phyloP scores from a whole-genome alignment of 2,329 filamentous ascomycete genomes.

The Aspergillus unguis region DNA sequence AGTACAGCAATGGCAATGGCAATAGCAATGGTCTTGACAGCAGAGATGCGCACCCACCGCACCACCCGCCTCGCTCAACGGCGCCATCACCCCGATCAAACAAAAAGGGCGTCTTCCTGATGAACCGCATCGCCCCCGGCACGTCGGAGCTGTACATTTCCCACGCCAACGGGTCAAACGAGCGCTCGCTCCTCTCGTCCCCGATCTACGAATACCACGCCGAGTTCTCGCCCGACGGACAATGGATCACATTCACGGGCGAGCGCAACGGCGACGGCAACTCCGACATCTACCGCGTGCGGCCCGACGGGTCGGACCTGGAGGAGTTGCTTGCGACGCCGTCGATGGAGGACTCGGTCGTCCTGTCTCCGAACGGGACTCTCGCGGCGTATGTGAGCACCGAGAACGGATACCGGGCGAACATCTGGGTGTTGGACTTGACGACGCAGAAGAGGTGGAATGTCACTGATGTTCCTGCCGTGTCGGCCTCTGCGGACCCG shows the following conservation, averaged over 20 bases:
- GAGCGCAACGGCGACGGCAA: constrained; percentile 42
- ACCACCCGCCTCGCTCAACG: not conserved
- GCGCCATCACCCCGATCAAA: not conserved
- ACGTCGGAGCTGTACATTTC: constrained; percentile 31
- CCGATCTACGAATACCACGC: constrained; percentile 41
- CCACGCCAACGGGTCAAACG: constrained; percentile 41
- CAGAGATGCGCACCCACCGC: not conserved
- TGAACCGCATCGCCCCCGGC: constrained; percentile 38
- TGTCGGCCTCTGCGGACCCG: constrained; percentile 5
- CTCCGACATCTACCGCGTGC: constrained; percentile 41
- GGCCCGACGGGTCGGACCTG: constrained; percentile 35
- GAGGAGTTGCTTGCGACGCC: constrained; percentile 33
- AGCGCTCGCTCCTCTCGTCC: constrained; percentile 31
- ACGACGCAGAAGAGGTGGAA: constrained; percentile 32
- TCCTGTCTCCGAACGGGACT: constrained; percentile 39
- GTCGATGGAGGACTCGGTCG: constrained; percentile 38
- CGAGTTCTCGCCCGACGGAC: constrained; percentile 37
- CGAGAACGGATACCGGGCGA: constrained; percentile 32
- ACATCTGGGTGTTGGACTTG: constrained; percentile 43
- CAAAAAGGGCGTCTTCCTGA: constrained; percentile 25
- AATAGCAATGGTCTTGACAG: not conserved
- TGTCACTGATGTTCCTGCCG: constrained; percentile 34
- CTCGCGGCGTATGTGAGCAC: constrained; percentile 43
- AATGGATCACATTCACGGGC: constrained; percentile 42
- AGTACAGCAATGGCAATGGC: too few species aligned